phyloP scores from a whole-genome alignment of 768 basidiomycete species.

The Pulveroboletus sp. region DNA sequence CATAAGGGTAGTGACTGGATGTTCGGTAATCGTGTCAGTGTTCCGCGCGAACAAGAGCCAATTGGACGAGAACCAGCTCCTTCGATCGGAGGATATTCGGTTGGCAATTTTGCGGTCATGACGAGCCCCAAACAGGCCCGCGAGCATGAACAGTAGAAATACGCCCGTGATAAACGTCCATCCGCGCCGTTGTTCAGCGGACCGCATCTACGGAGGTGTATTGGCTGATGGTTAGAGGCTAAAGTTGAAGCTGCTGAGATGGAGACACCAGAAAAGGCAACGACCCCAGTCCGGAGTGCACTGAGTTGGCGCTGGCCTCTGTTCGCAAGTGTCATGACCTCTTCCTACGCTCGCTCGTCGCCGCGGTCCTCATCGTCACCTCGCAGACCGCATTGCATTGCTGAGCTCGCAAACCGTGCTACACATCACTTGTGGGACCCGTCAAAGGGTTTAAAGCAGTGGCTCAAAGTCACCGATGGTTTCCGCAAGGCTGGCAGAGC shows the following conservation, averaged over 20 bases:
- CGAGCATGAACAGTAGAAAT: conserved; percentile 46
- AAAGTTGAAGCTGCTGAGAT: neutral
- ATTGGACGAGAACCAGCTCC: conserved; percentile 16
- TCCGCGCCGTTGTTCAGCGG: conserved; percentile 21
- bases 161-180: conserved; percentile 41
- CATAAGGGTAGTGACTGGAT: conserved; percentile 86
- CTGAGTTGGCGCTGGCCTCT: conserved; percentile 15
- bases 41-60: conserved; percentile 19
- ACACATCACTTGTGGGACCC: conserved; percentile 54
- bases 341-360: conserved; percentile 15
- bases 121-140: conserved; percentile 44
- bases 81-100: neutral
- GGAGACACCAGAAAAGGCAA: conserved; percentile 20
- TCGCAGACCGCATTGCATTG: conserved; percentile 54
- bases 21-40: conserved; percentile 29
- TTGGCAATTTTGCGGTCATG: conserved; percentile 9
- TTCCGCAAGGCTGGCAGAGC: conserved; percentile 53
- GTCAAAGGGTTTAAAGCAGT: conserved; percentile 56
- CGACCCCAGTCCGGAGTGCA: conserved; percentile 5
- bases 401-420: conserved; percentile 61
- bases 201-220: conserved; percentile 11
- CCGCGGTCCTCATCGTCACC: conserved; percentile 14
- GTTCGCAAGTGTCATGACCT: conserved; percentile 17
- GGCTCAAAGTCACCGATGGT: conserved; percentile 60
- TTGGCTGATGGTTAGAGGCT: neutral